phyloP scores from a whole-genome alignment of 768 basidiomycete species.

The Heimioporus sp. region DNA sequence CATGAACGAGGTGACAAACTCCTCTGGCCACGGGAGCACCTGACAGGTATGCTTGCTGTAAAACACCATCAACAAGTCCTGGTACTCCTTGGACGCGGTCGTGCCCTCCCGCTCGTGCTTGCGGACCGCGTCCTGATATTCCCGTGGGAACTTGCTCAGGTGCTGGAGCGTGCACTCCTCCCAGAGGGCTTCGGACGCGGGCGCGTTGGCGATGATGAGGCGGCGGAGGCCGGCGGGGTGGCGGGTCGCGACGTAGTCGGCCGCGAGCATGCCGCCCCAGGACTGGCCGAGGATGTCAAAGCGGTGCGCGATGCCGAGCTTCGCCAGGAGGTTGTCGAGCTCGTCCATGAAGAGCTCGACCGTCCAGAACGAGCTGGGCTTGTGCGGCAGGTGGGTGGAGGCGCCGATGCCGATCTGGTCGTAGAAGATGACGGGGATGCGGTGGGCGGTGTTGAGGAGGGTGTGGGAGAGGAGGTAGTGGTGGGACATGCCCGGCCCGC shows the following conservation, averaged over 20 bases:
- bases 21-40: slow-evolving; percentile 31
- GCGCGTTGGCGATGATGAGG: slow-evolving; percentile 32
- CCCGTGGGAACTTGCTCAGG: slow-evolving; percentile 25
- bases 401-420: slow-evolving; percentile 46
- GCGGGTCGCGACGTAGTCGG: slow-evolving; percentile 36
- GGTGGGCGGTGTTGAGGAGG: slow-evolving; percentile 26
- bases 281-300: slow-evolving; percentile 52
- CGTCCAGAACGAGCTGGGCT: slow-evolving; percentile 39
- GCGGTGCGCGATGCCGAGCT: slow-evolving; percentile 37
- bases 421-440: slow-evolving; percentile 44
- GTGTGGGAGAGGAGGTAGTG: slow-evolving; percentile 37
- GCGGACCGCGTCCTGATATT: slow-evolving; percentile 21
- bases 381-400: slow-evolving; percentile 43
- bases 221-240: slow-evolving; percentile 38
- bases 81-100: slow-evolving; percentile 30
- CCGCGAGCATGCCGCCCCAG: slow-evolving; percentile 53
- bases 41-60: slow-evolving; percentile 32
- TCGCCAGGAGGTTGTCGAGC: slow-evolving; percentile 44
- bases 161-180: slow-evolving; percentile 18
- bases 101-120: slow-evolving; percentile 34
- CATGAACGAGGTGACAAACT: slow-evolving; percentile 23
- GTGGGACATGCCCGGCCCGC: slow-evolving; percentile 43
- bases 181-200: slow-evolving; percentile 28
- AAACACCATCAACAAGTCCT: slow-evolving; percentile 26
- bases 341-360: slow-evolving; percentile 51